These are phyloP conservation scores for Candida caryicola DNA, from an alignment of 805 yeast species.

Conservation along the genomic window DNA sequence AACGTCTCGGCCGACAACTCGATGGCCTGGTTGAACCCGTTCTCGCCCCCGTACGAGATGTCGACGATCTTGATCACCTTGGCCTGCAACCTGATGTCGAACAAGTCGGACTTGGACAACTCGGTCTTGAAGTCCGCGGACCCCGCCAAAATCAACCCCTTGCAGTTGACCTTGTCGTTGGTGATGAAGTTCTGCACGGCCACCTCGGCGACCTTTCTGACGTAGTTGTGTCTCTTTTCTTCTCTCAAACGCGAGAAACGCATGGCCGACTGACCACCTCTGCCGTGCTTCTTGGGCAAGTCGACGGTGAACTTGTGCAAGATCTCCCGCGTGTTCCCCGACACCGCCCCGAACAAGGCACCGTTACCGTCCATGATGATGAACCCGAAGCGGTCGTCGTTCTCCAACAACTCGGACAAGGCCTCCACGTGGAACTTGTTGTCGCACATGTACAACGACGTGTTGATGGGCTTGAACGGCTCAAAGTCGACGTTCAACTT, in stretches of 20 bases:
- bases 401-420: conserved; percentile 85
- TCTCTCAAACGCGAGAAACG: conserved; percentile 99
- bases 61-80: conserved; percentile 92
- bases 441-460: conserved; percentile 92
- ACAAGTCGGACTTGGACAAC: conserved; percentile 86
- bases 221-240: conserved; percentile 97
- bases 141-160: conserved; percentile 96
- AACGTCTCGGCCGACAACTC: conserved; percentile 96
- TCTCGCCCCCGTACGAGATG: conserved; percentile 98
- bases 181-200: conserved; percentile 97
- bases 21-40: conserved; percentile 98
- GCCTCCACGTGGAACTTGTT: conserved; percentile 98
- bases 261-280: conserved; percentile 99
- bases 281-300: conserved; percentile 98
- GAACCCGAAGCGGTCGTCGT: conserved; percentile 95
- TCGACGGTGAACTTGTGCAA: conserved; percentile 94
- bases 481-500: conserved; percentile 96
- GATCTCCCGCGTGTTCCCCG: conserved; percentile 96
- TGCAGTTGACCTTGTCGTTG: conserved; percentile 89
- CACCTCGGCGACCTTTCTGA: conserved; percentile 95
- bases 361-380: conserved; percentile 99
- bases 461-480: conserved; percentile 98
- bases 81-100: conserved; percentile 83
- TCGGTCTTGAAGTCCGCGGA: conserved; percentile 98
- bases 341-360: conserved; percentile 87